Evolutionary conservation across 163 green algal species (phyloP).

Genomic region (Scenedesmus sp.): DNA sequence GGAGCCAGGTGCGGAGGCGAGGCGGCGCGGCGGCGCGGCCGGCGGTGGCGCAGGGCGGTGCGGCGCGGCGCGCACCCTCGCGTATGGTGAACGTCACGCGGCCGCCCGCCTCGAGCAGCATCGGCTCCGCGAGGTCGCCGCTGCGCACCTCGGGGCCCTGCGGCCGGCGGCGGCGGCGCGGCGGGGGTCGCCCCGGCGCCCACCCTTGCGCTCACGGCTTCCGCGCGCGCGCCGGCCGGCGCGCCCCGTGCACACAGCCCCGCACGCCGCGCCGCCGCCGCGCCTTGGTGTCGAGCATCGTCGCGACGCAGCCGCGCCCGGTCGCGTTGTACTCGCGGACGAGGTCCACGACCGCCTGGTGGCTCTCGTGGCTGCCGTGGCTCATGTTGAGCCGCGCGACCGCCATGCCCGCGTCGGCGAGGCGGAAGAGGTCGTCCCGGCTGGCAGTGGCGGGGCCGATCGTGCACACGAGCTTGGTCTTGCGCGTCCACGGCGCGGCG

Average conservation of each 20-base stretch:
- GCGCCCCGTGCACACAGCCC: too few species aligned
- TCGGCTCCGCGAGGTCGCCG: slow-evolving; percentile 80
- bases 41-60: too few species aligned
- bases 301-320: slow-evolving; percentile 57
- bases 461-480: slow-evolving; percentile 71
- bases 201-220: too few species aligned
- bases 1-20: too few species aligned
- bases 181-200: too few species aligned
- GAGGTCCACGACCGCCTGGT: slow-evolving; percentile 81
- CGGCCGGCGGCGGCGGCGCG: too few species aligned
- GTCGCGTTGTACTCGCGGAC: slow-evolving; percentile 52
- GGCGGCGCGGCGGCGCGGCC: too few species aligned
- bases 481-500: slow-evolving; percentile 8
- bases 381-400: slow-evolving; percentile 88
- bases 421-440: slow-evolving; percentile 70
- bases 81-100: slow-evolving; percentile 83
- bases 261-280: too few species aligned
- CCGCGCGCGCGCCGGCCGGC: too few species aligned
- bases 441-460: slow-evolving; percentile 79
- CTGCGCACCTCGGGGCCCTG: slow-evolving; percentile 85
- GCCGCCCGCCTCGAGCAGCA: slow-evolving; percentile 76
- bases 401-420: slow-evolving; percentile 80
- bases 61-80: slow-evolving; percentile 67
- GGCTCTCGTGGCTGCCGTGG: slow-evolving; percentile 79
- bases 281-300: slow-evolving; percentile 90